These are phyloP conservation scores for Emergomyces pasteurianus DNA, from an alignment of 2,329 filamentous ascomycete genomes.

Conservation along the genomic window DNA sequence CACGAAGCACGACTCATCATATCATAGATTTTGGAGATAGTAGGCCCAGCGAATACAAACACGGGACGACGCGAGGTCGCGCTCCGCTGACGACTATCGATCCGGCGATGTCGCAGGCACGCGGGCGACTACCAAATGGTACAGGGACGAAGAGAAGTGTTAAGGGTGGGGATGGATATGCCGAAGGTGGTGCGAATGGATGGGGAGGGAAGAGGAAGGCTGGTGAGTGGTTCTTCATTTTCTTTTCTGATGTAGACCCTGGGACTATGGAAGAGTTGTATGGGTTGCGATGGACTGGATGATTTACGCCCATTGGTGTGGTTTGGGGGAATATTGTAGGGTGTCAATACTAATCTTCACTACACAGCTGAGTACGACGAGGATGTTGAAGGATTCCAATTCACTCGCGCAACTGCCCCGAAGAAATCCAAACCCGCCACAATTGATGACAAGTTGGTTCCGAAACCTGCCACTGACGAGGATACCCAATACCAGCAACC, in stretches of 20 bases:
- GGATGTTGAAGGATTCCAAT: constrained; percentile 65
- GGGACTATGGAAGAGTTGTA: background rate
- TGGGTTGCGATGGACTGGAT: background rate
- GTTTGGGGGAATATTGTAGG: background rate
- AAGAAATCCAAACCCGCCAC: constrained; percentile 46
- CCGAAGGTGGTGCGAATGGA: constrained; percentile 2
- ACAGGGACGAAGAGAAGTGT: background rate
- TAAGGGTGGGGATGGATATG: constrained; percentile 1
- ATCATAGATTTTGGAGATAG: background rate
- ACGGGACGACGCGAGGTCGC: constrained; percentile 5
- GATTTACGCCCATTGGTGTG: background rate
- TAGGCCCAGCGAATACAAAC: background rate
- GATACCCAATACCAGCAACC: constrained; percentile 20
- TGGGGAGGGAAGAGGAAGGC: constrained; percentile 31
- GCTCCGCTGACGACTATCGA: constrained; percentile 2
- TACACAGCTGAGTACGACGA: constrained; percentile 48
- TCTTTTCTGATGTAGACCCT: background rate
- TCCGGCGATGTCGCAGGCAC: constrained; percentile 8
- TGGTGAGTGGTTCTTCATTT: constrained; percentile 23
- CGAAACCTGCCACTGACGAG: constrained; percentile 15
- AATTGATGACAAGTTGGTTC: constrained; percentile 15
- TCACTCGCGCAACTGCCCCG: constrained; percentile 56
- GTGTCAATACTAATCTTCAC: constrained; percentile 4
- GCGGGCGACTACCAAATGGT: constrained; percentile 4
- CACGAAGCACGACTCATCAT: constrained; percentile 3